phyloP scores from a whole-genome alignment of 768 basidiomycete genomes.

The Lactarius indigo region DNA sequence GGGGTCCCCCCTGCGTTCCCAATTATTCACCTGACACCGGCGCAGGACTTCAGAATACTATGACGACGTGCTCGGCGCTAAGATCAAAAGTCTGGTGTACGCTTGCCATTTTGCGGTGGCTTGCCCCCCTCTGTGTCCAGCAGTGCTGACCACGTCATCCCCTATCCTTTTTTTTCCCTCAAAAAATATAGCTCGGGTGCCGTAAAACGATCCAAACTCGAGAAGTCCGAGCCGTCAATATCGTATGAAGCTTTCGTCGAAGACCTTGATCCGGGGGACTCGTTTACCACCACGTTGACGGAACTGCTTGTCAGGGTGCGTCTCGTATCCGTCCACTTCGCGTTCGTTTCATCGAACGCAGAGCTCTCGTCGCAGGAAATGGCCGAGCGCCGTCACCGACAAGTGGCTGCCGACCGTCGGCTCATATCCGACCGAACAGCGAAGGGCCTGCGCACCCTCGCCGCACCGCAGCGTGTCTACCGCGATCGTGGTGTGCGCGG shows the following conservation, averaged over 20 bases:
- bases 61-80: slow-evolving; percentile 69
- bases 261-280: slow-evolving; percentile 74
- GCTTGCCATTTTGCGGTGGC: slow-evolving; percentile 30
- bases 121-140: neutral
- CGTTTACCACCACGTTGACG: slow-evolving; percentile 71
- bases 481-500: slow-evolving; percentile 33
- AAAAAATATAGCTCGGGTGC: slow-evolving; percentile 55
- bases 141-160: slow-evolving; percentile 14
- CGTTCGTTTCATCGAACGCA: slow-evolving; percentile 7
- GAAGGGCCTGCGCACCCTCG: slow-evolving; percentile 55
- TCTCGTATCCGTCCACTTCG: neutral
- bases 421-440: slow-evolving; percentile 68
- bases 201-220: slow-evolving; percentile 63
- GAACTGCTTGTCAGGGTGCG: slow-evolving; percentile 78
- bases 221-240: slow-evolving; percentile 60
- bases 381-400: slow-evolving; percentile 64
- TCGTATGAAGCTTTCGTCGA: slow-evolving; percentile 73
- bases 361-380: slow-evolving; percentile 51
- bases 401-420: slow-evolving; percentile 48
- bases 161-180: neutral
- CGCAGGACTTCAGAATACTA: slow-evolving; percentile 66
- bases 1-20: slow-evolving; percentile 15
- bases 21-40: slow-evolving; percentile 12
- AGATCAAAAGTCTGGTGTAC: slow-evolving; percentile 78
- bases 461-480: slow-evolving; percentile 52